These are phyloP conservation scores for sweet orange (Citrus sinensis) DNA, from an alignment of 345 rosid species.

Conservation along the genomic window DVS_A1.0 CM039169.1:32088001-32088500, in stretches of 20 bases:
- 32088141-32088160: too few species aligned
- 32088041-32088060: constrained; percentile 28
- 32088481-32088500: background rate
- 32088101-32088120: constrained; percentile 76
- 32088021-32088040: constrained; percentile 41
- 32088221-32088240: background rate
- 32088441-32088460: background rate
- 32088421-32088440: background rate
- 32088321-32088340: constrained; percentile 13
- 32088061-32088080: constrained; percentile 27
- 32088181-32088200: too few species aligned
- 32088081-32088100: constrained; percentile 34
- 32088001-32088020: constrained; percentile 22
- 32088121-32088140: background rate
- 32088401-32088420: background rate
- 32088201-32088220: background rate
- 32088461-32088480: background rate
- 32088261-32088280: constrained; percentile 26
- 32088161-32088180: too few species aligned
- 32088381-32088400: background rate
- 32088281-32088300: constrained; percentile 31
- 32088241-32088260: constrained; percentile 28
- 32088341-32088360: constrained; percentile 8
- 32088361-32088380: background rate
- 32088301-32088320: constrained; percentile 7